Percentiles rank a stretch among this genome's conserved stretches.
Conservation (phyloP, 768 basidiomycete genomes). For the Phylloporus rhodoxanthus region DNA sequence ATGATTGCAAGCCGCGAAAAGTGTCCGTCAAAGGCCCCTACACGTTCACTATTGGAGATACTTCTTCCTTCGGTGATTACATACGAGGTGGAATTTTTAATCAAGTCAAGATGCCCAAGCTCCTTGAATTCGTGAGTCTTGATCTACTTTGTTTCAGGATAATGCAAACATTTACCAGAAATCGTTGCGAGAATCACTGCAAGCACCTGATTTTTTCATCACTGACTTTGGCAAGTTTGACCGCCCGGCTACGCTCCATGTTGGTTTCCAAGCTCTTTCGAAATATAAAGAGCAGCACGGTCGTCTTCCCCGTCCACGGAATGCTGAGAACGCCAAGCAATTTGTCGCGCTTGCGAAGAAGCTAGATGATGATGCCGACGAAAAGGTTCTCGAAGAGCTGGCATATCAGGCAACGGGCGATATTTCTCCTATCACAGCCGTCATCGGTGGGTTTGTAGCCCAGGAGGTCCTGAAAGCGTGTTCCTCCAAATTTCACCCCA, state of each 20-base stretch:
- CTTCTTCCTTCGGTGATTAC: constrained; percentile 70
- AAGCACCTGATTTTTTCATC: constrained; percentile 80
- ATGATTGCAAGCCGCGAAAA: constrained; percentile 87
- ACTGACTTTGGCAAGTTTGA: constrained; percentile 98
- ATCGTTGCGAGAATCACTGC: constrained; percentile 82
- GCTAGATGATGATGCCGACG: constrained; percentile 67
- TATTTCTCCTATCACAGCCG: constrained; percentile 83
- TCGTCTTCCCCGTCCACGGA: constrained; percentile 76
- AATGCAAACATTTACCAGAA: constrained; percentile 49
- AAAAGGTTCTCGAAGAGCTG: constrained; percentile 77
- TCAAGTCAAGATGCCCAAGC: constrained; percentile 98
- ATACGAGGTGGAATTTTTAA: constrained; percentile 89
- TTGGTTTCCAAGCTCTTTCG: constrained; percentile 90
- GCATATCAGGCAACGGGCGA: constrained; percentile 91
- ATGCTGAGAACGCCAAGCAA: constrained; percentile 67
- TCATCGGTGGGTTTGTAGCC: constrained; percentile 95
- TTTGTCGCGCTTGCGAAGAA: constrained; percentile 77
- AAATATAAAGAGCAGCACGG: constrained; percentile 61
- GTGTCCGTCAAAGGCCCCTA: constrained; percentile 94
- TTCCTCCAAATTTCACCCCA: constrained; percentile 96
- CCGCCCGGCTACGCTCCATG: constrained; percentile 83
- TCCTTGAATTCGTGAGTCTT: constrained; percentile 80
- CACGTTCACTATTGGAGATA: constrained; percentile 94
- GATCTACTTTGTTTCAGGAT: not conserved
- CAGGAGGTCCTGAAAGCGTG: constrained; percentile 97